Evolutionary conservation across 768 basidiomycete species (phyloP).

Genomic region (Kondoa subrosea): DNA sequence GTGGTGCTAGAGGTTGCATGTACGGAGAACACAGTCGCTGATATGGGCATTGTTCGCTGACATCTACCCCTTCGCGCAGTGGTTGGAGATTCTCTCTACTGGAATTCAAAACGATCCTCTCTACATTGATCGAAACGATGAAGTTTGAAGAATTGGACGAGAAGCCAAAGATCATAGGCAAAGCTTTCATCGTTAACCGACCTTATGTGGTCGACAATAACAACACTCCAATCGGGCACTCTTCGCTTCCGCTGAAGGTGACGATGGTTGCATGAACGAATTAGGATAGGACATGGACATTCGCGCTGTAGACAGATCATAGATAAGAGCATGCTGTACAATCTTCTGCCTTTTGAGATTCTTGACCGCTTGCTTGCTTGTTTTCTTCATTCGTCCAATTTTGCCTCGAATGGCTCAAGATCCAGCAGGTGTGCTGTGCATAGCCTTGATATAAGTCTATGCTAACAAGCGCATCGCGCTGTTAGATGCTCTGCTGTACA

Average conservation of each 20-base stretch:
- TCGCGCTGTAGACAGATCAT: no score
- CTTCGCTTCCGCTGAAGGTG: background rate
- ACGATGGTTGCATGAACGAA: no score
- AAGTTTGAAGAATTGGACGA: background rate
- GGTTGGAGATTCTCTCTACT: background rate
- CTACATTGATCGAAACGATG: background rate
- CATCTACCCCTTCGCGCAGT: no score
- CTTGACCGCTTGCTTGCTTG: no score
- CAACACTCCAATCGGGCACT: background rate
- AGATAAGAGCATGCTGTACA: no score
- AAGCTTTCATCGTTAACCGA: background rate
- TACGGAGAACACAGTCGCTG: no score
- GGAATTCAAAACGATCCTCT: background rate
- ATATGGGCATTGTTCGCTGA: no score
- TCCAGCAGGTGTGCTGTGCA: background rate
- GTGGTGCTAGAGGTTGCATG: background rate
- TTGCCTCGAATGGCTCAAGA: background rate
- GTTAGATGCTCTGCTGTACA: background rate
- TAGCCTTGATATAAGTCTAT: no score
- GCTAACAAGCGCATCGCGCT: no score
- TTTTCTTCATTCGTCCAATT: background rate
- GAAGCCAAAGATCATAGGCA: background rate
- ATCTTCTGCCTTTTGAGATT: no score
- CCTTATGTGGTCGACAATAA: background rate
- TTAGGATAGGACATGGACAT: no score